Base-by-base conservation (phyloP, 495 filamentous ascomycete genomes). In the Penicillium coprophilum region DNA sequence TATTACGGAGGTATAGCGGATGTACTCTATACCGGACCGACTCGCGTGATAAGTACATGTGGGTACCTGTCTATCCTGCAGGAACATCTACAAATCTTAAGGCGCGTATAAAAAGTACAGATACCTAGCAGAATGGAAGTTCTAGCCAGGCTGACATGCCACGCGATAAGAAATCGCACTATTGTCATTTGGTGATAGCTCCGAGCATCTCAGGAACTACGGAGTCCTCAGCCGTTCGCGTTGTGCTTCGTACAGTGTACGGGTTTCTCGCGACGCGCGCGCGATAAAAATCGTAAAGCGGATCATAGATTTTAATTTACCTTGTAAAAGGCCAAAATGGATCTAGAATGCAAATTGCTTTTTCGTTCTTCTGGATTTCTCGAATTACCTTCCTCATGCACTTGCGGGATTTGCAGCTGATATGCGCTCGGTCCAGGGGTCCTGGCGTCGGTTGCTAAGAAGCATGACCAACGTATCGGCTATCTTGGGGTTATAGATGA, bases 81-180 rank as follows among this genome's bases (percentile, higher is more conserved):
- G 50, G 50, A 52, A 52, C 50, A 10, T 20, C 17, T 11, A 17
- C 6, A 47, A 19, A 17, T 36, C 24, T 27, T n/a, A n/a, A n/a
- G 3, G 11, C 12, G 24, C 20, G 8, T 31, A 17, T 28, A 47
- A 21, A 43, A 41, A 2, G 17, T 46, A n/a, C 28, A 46, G 43
- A 13, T 23, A 46, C 38, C 19, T 38, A 12, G 10, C 10, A 32
- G 5, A 32, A 32, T 2, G 13, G 30, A 34, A 17, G 53, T 32
- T 50, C 55, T 46, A 47, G 47, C 40, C 50, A 43, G 43, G 43
- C 43, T 46, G 27, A 24, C 39, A 38, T 41, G 41, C 3, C 43
- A 21, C 23, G 46, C 47, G 54, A 64, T 67, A 67, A 62, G 32
- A 45, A 58, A 65, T 59, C 32, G 41, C 53, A 50, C 60, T 10